Percentiles rank a stretch among this genome's conserved stretches.
Evolutionary conservation across 169 alveolate species (phyloP).

Genomic region (Perkinsus olseni): DNA sequence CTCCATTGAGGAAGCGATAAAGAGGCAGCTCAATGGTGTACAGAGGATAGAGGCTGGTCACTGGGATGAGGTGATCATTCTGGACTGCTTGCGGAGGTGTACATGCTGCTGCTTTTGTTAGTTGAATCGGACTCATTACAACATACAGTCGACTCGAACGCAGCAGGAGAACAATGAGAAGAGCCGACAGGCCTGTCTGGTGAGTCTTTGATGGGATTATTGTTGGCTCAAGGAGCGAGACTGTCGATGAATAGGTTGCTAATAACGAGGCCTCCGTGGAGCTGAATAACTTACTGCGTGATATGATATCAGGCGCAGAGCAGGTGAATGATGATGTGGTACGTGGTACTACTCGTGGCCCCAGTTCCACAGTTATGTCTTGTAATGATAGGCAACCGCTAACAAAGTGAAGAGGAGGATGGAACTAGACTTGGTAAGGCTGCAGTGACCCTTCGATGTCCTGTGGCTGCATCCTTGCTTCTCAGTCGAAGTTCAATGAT

Average conservation of each 20-base stretch:
- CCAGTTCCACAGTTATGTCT: not conserved
- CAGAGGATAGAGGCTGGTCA: not conserved
- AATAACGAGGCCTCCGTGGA: not conserved
- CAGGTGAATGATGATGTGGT: not conserved
- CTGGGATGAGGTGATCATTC: not conserved
- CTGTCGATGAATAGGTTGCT: not conserved
- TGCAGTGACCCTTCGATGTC: not conserved
- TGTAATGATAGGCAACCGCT: not conserved
- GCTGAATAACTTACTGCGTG: not conserved
- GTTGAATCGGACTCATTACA: not conserved
- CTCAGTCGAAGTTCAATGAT: not conserved
- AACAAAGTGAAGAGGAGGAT: not conserved
- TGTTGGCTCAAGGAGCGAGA: not conserved
- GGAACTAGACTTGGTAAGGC: not conserved
- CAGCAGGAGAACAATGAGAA: not conserved
- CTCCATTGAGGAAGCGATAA: not conserved
- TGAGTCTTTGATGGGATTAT: not conserved
- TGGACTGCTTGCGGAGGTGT: not conserved
- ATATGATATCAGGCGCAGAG: not conserved
- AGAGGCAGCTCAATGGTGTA: not conserved
- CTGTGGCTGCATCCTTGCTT: not conserved
- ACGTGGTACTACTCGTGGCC: too few relatives aligned
- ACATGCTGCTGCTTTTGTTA: not conserved
- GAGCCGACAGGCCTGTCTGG: not conserved
- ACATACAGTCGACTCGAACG: not conserved